Evolutionary conservation across 2,329 filamentous ascomycete species (phyloP), one percentile per base, ranked within the genome.

Genomic region (Emmonsia crescens): DNA sequence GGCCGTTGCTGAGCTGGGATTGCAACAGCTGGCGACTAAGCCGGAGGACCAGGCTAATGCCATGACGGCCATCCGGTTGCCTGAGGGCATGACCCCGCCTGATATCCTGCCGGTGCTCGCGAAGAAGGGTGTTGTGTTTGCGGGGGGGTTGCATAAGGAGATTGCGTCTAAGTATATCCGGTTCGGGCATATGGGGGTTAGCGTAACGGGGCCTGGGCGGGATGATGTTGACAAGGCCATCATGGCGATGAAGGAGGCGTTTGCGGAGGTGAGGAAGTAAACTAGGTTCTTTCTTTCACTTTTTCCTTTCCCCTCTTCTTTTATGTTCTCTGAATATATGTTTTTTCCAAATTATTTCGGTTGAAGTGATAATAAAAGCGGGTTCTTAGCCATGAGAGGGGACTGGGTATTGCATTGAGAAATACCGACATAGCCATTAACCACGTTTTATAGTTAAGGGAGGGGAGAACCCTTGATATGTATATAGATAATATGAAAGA

Each of bases 141-240:
- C 94, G 29, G 94, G 91, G 63, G 94, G 94, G 64, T 83, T 99
- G 69, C 94, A 99, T 81, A 96, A 94, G 82, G 90, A 95, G 74
- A 96, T 96, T 75, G 92, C 89, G 2, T 80, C 89, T 65, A 94
- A 89, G 79, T 99, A 99, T 75, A 89, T 99, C 68, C 86, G 94
- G 33, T 94, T 99, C 71, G 94, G 94, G 51, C 94, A 97, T 76
- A 99, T 99, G 94, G 94, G 94, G 68, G 90, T 97, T 65, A 94
- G 89, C 72, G 88, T 92, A 68, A 89, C 87, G 70, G 90, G 96
- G 72, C 83, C 89, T 33, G 84, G 84, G 65, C 83, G 92, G 65
- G 83, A 82, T 59, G 91, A 99, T 73, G 85, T 97, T 68, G 89
- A 95, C 66, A 89, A 88, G 70, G 94, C 93, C 1, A 81, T 97